phyloP scores from a whole-genome alignment of 768 basidiomycete species.

The Phanerochaete carnosa region DNA sequence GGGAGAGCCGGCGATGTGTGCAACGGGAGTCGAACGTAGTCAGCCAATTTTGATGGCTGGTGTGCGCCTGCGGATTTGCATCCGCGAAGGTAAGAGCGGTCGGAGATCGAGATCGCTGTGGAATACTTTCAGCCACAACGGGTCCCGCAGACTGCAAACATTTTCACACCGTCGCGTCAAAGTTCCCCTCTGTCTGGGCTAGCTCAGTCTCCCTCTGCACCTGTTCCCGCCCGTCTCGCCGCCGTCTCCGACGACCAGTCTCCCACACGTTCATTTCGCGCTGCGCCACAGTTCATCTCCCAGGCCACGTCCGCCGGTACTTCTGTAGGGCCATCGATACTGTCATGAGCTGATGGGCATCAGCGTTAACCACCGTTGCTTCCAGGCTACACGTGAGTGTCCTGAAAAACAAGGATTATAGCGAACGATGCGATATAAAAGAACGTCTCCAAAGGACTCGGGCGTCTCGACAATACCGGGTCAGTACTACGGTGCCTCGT shows the following conservation, averaged over 20 bases:
- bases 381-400: constrained; percentile 18
- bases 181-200: neutral
- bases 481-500: constrained; percentile 28
- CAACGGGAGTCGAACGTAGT: neutral
- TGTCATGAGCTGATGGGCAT: constrained; percentile 14
- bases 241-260: neutral
- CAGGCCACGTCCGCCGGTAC: neutral
- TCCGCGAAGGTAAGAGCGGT: constrained; percentile 17
- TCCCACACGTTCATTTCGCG: neutral
- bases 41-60: neutral
- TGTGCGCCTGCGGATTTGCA: constrained; percentile 13
- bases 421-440: constrained; percentile 15
- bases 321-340: constrained; percentile 13
- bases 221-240: neutral
- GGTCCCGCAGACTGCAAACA: neutral
- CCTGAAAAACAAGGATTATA: neutral
- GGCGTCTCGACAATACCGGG: constrained; percentile 18
- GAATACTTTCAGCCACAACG: constrained; percentile 17
- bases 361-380: constrained; percentile 12
- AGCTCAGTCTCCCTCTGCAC: neutral
- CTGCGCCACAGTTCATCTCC: constrained; percentile 2
- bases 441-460: constrained; percentile 9
- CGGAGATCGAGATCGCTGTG: constrained; percentile 20
- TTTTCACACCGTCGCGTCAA: constrained; percentile 1
- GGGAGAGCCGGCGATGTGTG: neutral